phyloP scores from a whole-genome alignment of 345 rosid species.

The Angophora floribunda region DNA sequence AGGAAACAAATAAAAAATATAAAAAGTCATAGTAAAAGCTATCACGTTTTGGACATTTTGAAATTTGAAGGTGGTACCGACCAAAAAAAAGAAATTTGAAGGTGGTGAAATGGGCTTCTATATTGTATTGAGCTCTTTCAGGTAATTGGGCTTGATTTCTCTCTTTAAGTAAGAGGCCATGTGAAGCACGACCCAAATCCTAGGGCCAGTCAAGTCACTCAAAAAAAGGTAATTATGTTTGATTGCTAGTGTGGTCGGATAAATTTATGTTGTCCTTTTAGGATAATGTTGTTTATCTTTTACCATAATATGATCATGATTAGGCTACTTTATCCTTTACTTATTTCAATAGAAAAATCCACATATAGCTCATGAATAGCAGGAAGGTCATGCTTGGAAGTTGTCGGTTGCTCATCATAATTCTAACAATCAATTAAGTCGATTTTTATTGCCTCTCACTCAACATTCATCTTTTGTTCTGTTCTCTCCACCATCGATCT shows the following conservation, averaged over 20 bases:
- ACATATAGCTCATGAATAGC: not conserved
- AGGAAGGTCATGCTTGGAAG: not conserved
- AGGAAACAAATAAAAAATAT: not conserved
- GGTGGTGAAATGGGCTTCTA: not conserved
- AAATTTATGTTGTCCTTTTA: not conserved
- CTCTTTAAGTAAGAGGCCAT: not conserved
- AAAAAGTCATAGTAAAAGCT: not conserved
- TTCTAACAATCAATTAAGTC: not conserved
- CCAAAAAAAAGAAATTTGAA: not conserved
- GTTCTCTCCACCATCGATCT: not conserved
- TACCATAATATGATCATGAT: not conserved
- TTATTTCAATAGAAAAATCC: not conserved
- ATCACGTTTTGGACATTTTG: not conserved
- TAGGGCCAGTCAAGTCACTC: not conserved
- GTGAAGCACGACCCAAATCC: not conserved
- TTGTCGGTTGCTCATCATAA: not conserved
- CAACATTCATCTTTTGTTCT: not conserved
- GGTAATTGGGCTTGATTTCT: not conserved
- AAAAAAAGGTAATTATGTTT: not conserved
- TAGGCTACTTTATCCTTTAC: not conserved
- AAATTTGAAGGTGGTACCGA: not conserved
- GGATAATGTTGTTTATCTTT: not conserved
- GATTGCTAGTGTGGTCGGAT: not conserved
- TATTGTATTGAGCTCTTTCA: not conserved
- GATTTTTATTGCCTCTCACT: not conserved